A percentile compares a stretch with the other conserved stretches of the same genome.
These are phyloP conservation scores for Pelargonium fulgidum DNA, from an alignment of 441 rosid species.

Conservation along the genomic window DNA sequence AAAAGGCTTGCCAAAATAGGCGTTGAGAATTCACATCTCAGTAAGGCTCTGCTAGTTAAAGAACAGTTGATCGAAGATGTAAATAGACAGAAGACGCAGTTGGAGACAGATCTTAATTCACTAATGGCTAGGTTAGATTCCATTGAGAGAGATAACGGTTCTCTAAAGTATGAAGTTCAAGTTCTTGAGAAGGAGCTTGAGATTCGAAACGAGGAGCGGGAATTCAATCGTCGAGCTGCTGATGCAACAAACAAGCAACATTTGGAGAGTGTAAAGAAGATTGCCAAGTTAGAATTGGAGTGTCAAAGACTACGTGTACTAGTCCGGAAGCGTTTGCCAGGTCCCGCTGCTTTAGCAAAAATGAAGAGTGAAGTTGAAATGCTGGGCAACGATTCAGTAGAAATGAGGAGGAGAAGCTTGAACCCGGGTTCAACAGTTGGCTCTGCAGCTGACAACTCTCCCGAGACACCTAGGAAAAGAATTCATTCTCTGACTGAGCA, in stretches of 20 bases:
- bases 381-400: conserved; percentile 45
- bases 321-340: conserved; percentile 70
- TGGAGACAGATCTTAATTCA: conserved; percentile 48
- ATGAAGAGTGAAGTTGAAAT: conserved; percentile 72
- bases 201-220: conserved; percentile 77
- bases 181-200: conserved; percentile 81
- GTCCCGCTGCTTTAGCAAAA: conserved; percentile 66
- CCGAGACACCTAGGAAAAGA: conserved; percentile 34
- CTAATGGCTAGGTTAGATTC: conserved; percentile 56
- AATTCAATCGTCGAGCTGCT: conserved; percentile 53
- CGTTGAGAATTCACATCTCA: conserved; percentile 50
- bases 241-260: conserved; percentile 72
- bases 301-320: conserved; percentile 75
- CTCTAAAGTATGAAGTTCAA: conserved; percentile 68
- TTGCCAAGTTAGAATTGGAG: conserved; percentile 78
- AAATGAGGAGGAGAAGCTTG: conserved; percentile 42
- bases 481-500: conserved; percentile 51
- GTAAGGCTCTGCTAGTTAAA: conserved; percentile 47
- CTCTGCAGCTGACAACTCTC: conserved; percentile 25
- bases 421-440: conserved; percentile 36
- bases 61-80: conserved; percentile 50
- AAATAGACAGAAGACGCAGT: conserved; percentile 40
- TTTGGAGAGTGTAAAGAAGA: conserved; percentile 64
- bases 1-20: conserved; percentile 43
- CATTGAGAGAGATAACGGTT: conserved; percentile 65